phyloP scores from a whole-genome alignment of 257 asterid species.

The Lycium barbarum region DNA sequence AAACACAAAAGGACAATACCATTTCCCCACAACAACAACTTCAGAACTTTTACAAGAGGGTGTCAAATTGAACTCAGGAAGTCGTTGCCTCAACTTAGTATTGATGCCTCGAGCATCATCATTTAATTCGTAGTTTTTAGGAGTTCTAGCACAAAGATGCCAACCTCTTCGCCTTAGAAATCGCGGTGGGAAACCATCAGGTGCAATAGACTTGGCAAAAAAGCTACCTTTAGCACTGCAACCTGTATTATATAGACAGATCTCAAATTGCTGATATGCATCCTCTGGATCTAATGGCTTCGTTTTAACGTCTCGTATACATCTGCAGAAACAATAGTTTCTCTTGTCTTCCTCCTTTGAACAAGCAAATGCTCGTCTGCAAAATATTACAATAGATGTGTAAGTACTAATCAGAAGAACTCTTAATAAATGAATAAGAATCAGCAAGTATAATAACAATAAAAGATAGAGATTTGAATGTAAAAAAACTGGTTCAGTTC shows the following conservation, averaged over 20 bases:
- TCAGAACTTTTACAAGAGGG: background rate
- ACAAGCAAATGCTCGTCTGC: constrained; percentile 63
- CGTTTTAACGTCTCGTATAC: constrained; percentile 51
- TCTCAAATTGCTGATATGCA: constrained; percentile 53
- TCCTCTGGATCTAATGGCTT: constrained; percentile 59
- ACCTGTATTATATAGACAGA: constrained; percentile 23
- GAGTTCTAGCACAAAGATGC: background rate
- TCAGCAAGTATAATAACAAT: too few species aligned
- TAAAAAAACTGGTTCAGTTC: too few species aligned
- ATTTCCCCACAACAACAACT: constrained; percentile 48
- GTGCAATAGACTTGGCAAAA: constrained; percentile 39
- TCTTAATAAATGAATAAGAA: too few species aligned
- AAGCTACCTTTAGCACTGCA: constrained; percentile 33
- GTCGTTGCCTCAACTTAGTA: background rate
- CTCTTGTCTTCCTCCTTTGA: constrained; percentile 61
- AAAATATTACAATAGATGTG: background rate
- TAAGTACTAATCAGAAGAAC: too few species aligned
- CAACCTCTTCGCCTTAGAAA: constrained; percentile 38
- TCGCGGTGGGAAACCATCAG: constrained; percentile 54
- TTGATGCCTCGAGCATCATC: constrained; percentile 26
- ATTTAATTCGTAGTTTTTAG: background rate
- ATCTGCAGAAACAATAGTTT: constrained; percentile 42
- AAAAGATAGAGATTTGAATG: too few species aligned
- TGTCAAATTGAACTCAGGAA: constrained; percentile 12
- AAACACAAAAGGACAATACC: constrained; percentile 70